Conservation (phyloP, 1,139 yeast species). For the Cylindricascospora bacillispora region DNA sequence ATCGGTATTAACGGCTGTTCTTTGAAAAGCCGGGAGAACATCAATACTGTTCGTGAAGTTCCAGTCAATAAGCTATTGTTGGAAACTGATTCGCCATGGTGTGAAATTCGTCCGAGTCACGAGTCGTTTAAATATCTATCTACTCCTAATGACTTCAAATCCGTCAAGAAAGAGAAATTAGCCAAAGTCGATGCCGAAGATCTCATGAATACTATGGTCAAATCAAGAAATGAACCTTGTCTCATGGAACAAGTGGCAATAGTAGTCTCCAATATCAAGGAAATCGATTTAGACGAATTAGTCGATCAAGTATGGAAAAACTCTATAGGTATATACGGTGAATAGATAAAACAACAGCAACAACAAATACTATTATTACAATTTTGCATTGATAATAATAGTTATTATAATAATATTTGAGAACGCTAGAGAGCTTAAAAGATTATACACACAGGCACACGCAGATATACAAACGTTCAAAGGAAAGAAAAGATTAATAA, state of each 20-base stretch:
- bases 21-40: slow-evolving; percentile 60
- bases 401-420: background rate
- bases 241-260: slow-evolving; percentile 70
- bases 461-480: too few species aligned
- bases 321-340: slow-evolving; percentile 38
- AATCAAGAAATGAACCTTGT: slow-evolving; percentile 88
- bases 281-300: slow-evolving; percentile 38
- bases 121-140: slow-evolving; percentile 48
- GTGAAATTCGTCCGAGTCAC: slow-evolving; percentile 79
- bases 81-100: slow-evolving; percentile 98
- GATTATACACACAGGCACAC: too few species aligned
- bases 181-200: slow-evolving; percentile 10
- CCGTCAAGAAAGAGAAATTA: slow-evolving; percentile 21
- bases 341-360: slow-evolving; percentile 3
- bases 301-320: slow-evolving; percentile 54
- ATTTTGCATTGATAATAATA: too few species aligned
- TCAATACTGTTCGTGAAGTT: slow-evolving; percentile 48
- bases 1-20: slow-evolving; percentile 92
- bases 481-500: too few species aligned
- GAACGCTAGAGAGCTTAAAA: background rate
- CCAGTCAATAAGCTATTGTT: slow-evolving; percentile 63
- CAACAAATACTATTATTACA: slow-evolving; percentile 5
- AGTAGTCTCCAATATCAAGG: slow-evolving; percentile 51
- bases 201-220: slow-evolving; percentile 38
- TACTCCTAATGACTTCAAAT: slow-evolving; percentile 9